These are phyloP conservation scores for Wickerhamomyces bovis DNA, from an alignment of 805 yeast genomes.

Conservation along the genomic window DNA sequence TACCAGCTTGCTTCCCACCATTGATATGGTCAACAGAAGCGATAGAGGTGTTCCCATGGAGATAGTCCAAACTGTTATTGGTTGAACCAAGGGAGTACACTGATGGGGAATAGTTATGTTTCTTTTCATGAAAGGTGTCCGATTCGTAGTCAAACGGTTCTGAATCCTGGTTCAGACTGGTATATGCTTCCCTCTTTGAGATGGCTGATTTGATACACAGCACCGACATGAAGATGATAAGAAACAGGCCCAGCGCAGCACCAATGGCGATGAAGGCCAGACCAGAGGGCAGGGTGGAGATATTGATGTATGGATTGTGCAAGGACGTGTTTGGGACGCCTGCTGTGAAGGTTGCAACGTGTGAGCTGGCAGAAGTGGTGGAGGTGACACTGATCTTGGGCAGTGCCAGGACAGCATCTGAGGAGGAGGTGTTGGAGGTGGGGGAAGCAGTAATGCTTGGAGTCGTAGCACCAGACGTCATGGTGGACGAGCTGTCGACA, in stretches of 20 bases:
- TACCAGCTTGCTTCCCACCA: constrained; percentile 10
- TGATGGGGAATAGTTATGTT: constrained; percentile 20
- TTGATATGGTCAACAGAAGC: constrained; percentile 15
- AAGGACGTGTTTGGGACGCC: constrained; percentile 17
- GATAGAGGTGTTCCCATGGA: constrained; percentile 19
- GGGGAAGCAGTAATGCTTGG: background rate
- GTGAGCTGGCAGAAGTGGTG: constrained; percentile 6
- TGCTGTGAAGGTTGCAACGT: constrained; percentile 19
- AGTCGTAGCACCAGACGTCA: background rate
- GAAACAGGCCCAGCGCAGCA: constrained; percentile 47
- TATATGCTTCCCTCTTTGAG: constrained; percentile 24
- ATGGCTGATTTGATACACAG: constrained; percentile 20
- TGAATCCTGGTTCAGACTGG: background rate
- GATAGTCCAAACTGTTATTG: constrained; percentile 15
- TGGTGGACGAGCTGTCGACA: background rate
- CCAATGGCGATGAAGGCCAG: constrained; percentile 80
- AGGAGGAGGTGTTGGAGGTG: background rate
- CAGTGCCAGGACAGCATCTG: constrained; percentile 4
- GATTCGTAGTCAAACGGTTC: constrained; percentile 20
- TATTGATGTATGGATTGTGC: constrained; percentile 50
- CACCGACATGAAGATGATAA: constrained; percentile 20
- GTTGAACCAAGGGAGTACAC: constrained; percentile 27
- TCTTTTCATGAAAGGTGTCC: constrained; percentile 16
- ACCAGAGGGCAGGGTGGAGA: constrained; percentile 50
- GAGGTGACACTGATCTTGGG: constrained; percentile 17